phyloP scores from a whole-genome alignment of 2,329 filamentous ascomycete species.

The Ophidiomyces ophidiicola region DNA sequence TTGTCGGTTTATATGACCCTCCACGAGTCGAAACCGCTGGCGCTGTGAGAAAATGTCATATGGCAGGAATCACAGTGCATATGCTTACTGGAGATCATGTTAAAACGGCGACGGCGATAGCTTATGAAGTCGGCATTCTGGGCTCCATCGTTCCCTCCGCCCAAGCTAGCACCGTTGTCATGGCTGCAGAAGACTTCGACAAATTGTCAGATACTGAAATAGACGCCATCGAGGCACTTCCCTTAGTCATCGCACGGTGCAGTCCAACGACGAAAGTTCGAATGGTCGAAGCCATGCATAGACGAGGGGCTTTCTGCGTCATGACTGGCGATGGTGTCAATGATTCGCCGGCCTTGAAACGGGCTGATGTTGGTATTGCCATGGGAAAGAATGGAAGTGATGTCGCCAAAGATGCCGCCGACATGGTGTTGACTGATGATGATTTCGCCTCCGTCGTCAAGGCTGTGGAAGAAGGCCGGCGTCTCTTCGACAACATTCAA shows the following conservation, averaged over 20 bases:
- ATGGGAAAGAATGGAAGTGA: slow-evolving; percentile 66
- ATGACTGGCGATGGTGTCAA: slow-evolving; percentile 77
- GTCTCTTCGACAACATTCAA: slow-evolving; percentile 72
- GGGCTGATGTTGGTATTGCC: slow-evolving; percentile 67
- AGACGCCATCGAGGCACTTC: slow-evolving; percentile 40
- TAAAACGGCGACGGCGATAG: slow-evolving; percentile 62
- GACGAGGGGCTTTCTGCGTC: slow-evolving; percentile 54
- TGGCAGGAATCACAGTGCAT: slow-evolving; percentile 60
- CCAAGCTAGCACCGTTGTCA: slow-evolving; percentile 49
- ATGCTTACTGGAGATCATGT: slow-evolving; percentile 70
- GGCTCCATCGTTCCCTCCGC: slow-evolving; percentile 36
- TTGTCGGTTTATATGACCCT: slow-evolving; percentile 71
- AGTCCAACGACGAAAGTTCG: slow-evolving; percentile 54
- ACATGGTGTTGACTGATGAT: slow-evolving; percentile 43
- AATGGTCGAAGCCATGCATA: slow-evolving; percentile 51
- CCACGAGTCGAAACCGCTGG: slow-evolving; percentile 61
- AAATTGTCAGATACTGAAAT: slow-evolving; percentile 58
- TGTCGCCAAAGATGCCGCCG: slow-evolving; percentile 62
- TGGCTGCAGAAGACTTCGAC: slow-evolving; percentile 63
- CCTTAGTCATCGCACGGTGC: slow-evolving; percentile 41
- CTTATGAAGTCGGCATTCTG: slow-evolving; percentile 62
- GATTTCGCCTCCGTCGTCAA: slow-evolving; percentile 72
- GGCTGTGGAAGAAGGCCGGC: slow-evolving; percentile 64
- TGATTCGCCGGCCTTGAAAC: slow-evolving; percentile 61
- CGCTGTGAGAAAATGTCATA: slow-evolving; percentile 54